Evolutionary conservation across 768 basidiomycete species (phyloP).

Genomic region (Psilocybe sp.): DNA sequence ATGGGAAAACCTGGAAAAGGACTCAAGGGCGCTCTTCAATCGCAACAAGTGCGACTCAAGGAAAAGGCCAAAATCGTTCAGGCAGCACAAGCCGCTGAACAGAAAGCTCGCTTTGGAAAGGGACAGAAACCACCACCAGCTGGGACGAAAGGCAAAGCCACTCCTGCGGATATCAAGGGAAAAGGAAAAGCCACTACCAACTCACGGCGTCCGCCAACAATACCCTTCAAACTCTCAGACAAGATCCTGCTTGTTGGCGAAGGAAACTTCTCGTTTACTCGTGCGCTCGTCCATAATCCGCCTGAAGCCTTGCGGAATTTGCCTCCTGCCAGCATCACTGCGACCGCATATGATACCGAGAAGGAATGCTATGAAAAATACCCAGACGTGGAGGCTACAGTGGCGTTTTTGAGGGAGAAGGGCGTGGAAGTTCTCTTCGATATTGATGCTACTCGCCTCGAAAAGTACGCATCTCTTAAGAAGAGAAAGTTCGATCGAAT

Average conservation of each 20-base stretch:
- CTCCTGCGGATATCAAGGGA: slow-evolving; percentile 17
- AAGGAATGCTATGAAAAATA: slow-evolving; percentile 80
- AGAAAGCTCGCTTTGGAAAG: slow-evolving; percentile 36
- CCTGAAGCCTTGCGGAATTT: slow-evolving; percentile 50
- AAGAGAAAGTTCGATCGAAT: slow-evolving; percentile 72
- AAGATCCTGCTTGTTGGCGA: slow-evolving; percentile 83
- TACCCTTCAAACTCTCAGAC: slow-evolving; percentile 66
- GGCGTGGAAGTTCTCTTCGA: slow-evolving; percentile 76
- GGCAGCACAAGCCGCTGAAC: slow-evolving; percentile 49
- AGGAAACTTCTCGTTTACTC: slow-evolving; percentile 92
- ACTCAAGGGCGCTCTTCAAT: slow-evolving; percentile 66
- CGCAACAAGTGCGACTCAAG: slow-evolving; percentile 66
- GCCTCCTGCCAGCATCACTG: slow-evolving; percentile 66
- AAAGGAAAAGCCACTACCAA: slow-evolving; percentile 33
- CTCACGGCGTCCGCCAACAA: slow-evolving; percentile 38
- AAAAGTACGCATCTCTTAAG: slow-evolving; percentile 54
- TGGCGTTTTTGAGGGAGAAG: slow-evolving; percentile 47
- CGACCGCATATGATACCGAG: slow-evolving; percentile 85
- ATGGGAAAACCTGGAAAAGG: slow-evolving; percentile 53
- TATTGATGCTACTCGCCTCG: slow-evolving; percentile 81
- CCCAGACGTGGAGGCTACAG: slow-evolving; percentile 62
- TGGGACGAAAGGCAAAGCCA: slow-evolving; percentile 3
- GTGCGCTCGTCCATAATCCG: slow-evolving; percentile 56
- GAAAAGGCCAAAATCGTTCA: slow-evolving; percentile 53
- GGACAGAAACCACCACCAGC: not conserved